A percentile compares a stretch with the other conserved stretches of the same genome.
Evolutionary conservation across 805 yeast species (phyloP).

Genomic region (Yarrowia osloensis): DNA sequence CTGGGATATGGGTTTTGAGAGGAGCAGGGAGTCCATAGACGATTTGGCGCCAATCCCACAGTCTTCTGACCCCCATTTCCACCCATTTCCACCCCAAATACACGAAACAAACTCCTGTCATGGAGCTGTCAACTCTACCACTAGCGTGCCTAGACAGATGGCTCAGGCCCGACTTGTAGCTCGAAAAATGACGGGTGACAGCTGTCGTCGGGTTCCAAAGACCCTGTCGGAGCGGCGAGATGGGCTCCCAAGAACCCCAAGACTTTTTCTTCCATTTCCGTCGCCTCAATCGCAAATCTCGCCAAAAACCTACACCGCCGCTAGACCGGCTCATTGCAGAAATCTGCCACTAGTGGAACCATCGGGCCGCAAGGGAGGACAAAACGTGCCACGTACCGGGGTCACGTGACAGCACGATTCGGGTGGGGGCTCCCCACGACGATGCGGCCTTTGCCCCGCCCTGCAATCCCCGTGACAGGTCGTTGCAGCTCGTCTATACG

Average conservation of each 20-base stretch:
- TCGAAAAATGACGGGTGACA: background rate
- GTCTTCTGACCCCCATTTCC: too few relatives aligned
- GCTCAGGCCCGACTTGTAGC: background rate
- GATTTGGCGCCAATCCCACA: too few relatives aligned
- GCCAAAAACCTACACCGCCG: background rate
- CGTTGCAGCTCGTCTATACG: background rate
- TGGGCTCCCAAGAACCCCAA: too few relatives aligned
- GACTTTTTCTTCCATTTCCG: too few relatives aligned
- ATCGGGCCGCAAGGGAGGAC: too few relatives aligned
- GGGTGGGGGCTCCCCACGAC: too few relatives aligned
- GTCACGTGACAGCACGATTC: slow-evolving; percentile 1
- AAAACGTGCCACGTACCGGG: background rate
- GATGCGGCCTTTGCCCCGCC: too few relatives aligned
- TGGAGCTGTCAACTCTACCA: background rate
- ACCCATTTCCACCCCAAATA: too few relatives aligned
- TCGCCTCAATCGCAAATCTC: too few relatives aligned
- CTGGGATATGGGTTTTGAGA: too few relatives aligned
- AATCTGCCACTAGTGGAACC: slow-evolving; percentile 21
- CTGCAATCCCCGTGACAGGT: background rate
- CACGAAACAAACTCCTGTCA: background rate
- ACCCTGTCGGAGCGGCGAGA: too few relatives aligned
- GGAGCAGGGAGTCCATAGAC: too few relatives aligned
- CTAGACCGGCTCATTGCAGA: slow-evolving; percentile 26
- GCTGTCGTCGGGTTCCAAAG: background rate
- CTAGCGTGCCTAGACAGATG: background rate